phyloP scores from a whole-genome alignment of 306 rosid species.

The Trichosanthes cucumerina region DNA sequence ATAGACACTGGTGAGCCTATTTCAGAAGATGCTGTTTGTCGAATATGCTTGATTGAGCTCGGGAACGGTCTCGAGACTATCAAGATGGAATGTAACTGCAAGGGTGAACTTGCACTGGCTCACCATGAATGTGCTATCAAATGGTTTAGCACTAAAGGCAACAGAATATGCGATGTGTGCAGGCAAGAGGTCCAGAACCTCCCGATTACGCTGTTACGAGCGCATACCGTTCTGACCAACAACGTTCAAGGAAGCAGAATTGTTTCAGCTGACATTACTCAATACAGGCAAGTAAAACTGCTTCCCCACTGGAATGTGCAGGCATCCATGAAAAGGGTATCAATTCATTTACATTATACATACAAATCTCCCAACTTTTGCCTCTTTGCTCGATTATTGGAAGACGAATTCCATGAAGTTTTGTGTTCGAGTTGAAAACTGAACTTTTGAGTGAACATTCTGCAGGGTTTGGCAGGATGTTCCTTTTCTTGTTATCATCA shows the following conservation, averaged over 20 bases:
- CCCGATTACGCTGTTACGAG: slow-evolving; percentile 55
- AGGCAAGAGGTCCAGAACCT: slow-evolving; percentile 69
- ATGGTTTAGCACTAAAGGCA: slow-evolving; percentile 89
- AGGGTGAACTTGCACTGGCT: slow-evolving; percentile 84
- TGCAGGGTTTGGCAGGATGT: slow-evolving; percentile 48
- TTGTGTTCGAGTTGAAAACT: background rate
- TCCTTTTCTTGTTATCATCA: slow-evolving; percentile 32
- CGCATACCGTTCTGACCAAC: slow-evolving; percentile 23
- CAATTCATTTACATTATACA: background rate
- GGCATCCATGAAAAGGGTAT: background rate
- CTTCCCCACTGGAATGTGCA: background rate
- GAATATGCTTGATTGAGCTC: slow-evolving; percentile 69
- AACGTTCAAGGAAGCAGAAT: slow-evolving; percentile 26
- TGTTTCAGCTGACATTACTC: slow-evolving; percentile 27
- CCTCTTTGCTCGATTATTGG: background rate
- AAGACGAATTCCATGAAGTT: background rate
- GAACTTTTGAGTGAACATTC: background rate
- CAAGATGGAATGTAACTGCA: slow-evolving; percentile 81
- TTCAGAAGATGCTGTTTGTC: slow-evolving; percentile 72
- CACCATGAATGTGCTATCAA: slow-evolving; percentile 69
- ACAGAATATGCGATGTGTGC: slow-evolving; percentile 79
- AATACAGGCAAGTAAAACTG: slow-evolving; percentile 42
- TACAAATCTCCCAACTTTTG: background rate
- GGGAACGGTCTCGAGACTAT: slow-evolving; percentile 58
- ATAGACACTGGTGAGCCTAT: slow-evolving; percentile 58